Percentiles rank a stretch among this genome's conserved stretches.
These are phyloP conservation scores for Fomitopsis schrenkii DNA, from an alignment of 1,284 basidiomycete species.

Conservation along the genomic window DNA sequence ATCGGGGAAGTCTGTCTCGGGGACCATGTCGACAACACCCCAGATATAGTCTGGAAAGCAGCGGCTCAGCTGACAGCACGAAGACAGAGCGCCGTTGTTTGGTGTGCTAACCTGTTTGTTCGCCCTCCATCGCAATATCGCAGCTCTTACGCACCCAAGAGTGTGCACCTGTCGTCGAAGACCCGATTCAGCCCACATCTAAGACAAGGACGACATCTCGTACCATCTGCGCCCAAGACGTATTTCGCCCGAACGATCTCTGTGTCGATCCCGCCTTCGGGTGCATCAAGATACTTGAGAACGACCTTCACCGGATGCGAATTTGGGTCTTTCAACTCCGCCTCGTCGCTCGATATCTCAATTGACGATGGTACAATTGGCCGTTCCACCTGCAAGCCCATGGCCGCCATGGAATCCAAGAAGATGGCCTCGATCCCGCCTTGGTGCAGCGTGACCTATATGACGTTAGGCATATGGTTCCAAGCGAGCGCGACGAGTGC, in stretches of 20 bases:
- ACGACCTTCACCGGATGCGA: constrained; percentile 52
- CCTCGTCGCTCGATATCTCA: constrained; percentile 41
- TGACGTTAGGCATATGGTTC: neutral
- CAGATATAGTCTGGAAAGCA: constrained; percentile 56
- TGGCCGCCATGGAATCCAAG: constrained; percentile 53
- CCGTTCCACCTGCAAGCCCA: constrained; percentile 54
- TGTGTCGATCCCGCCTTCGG: constrained; percentile 23
- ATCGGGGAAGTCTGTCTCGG: constrained; percentile 78
- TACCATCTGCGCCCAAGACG: constrained; percentile 53
- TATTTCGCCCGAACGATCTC: constrained; percentile 52
- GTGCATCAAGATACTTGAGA: constrained; percentile 27
- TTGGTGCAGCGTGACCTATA: constrained; percentile 68
- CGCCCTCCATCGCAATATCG: constrained; percentile 73
- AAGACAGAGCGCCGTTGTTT: too few species aligned
- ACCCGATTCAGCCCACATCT: neutral
- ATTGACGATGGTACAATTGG: constrained; percentile 53
- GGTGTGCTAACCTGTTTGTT: constrained; percentile 51
- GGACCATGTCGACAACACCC: constrained; percentile 74
- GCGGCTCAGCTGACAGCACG: neutral
- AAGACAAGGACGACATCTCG: neutral
- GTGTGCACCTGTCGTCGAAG: constrained; percentile 52
- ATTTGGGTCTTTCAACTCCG: constrained; percentile 36
- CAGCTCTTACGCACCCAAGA: constrained; percentile 75
- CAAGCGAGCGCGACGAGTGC: neutral
- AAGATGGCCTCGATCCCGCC: constrained; percentile 71